Evolutionary conservation across 2,329 filamentous ascomycete genomes (phyloP).

Genomic region (Fusarium pseudoanthophilum): DNA sequence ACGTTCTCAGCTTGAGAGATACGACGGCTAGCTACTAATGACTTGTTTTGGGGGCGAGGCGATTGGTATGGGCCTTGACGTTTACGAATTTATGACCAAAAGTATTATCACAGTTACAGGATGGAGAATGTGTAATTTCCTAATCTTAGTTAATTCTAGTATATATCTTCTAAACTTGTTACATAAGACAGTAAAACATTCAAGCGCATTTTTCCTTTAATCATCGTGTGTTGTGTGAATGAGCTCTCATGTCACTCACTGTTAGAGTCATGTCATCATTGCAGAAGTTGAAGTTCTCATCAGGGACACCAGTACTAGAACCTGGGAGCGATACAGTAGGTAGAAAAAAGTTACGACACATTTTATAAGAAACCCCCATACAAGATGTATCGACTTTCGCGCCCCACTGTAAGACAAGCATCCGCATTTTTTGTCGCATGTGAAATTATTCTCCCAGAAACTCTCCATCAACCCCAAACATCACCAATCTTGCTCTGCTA

Average conservation of each 20-base stretch:
- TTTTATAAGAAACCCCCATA: too few relatives aligned
- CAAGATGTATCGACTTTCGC: too few relatives aligned
- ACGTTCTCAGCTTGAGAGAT: conserved; percentile 51
- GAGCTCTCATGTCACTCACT: neutral
- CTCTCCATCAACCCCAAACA: conserved; percentile 31
- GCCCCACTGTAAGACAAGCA: conserved; percentile 36
- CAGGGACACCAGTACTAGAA: neutral
- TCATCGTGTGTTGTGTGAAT: neutral
- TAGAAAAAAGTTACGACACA: too few relatives aligned
- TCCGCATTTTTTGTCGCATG: conserved; percentile 30
- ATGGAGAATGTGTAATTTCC: conserved; percentile 24
- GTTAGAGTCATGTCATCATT: too few relatives aligned
- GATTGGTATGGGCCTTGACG: conserved; percentile 17
- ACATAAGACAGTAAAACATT: neutral
- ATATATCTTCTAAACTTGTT: conserved; percentile 10
- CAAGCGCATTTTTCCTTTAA: neutral
- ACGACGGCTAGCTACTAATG: conserved; percentile 46
- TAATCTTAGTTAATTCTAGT: conserved; percentile 38
- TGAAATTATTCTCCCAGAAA: conserved; percentile 39
- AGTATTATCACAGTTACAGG: conserved; percentile 14
- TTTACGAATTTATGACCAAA: conserved; percentile 43
- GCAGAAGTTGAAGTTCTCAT: neutral
- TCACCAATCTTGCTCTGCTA: conserved; percentile 1
- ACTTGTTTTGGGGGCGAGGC: conserved; percentile 1
- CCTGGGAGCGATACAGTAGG: too few relatives aligned